Evolutionary conservation across 169 alveolate species (phyloP).

Genomic region (Plasmodium coatneyi): DNA sequence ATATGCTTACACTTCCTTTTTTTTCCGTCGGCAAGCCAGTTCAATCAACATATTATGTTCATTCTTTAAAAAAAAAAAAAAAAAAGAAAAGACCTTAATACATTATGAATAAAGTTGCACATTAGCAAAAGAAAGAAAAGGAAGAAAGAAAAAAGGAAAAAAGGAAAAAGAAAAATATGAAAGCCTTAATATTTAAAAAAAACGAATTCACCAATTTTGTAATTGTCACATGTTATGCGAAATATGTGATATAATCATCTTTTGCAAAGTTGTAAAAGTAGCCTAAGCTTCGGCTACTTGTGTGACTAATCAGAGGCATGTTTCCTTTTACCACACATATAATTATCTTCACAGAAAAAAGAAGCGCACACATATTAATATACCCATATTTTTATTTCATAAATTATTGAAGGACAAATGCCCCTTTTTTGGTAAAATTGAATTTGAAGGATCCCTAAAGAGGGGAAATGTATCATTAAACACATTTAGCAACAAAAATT

Average conservation of each 20-base stretch:
- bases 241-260: not conserved
- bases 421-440: not conserved
- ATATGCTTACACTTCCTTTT: not conserved
- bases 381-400: not conserved
- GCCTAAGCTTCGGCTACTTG: not conserved
- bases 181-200: not conserved
- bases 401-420: not conserved
- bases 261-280: not conserved
- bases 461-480: not conserved
- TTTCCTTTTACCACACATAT: not conserved
- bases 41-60: not conserved
- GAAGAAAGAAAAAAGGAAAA: not conserved
- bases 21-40: not conserved
- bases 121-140: not conserved
- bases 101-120: not conserved
- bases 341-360: not conserved
- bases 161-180: not conserved
- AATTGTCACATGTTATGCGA: not conserved
- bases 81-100: not conserved
- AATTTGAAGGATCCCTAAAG: not conserved
- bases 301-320: not conserved
- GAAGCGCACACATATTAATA: not conserved
- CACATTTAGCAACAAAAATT: not conserved
- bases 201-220: not conserved
- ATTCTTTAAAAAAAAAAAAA: not conserved